Percentiles rank a stretch among this genome's conserved stretches.
Conservation (phyloP, 2,329 filamentous ascomycete genomes). For the Arachnomyces sp. region DNA sequence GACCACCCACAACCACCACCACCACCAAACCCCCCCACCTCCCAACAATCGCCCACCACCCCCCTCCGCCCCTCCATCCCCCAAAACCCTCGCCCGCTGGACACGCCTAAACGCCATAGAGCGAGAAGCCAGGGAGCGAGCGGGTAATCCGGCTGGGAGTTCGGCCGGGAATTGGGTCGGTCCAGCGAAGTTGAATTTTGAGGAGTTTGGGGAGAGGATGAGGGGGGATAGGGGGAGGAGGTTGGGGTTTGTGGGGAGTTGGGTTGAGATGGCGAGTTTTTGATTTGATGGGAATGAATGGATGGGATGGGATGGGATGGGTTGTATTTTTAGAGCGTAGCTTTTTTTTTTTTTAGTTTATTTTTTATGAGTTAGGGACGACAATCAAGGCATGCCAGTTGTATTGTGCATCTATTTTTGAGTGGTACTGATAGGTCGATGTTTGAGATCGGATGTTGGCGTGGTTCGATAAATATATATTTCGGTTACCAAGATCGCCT, state of each 20-base stretch:
- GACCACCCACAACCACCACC: constrained; percentile 10
- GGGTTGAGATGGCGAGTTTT: constrained; percentile 71
- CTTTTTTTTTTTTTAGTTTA: too few species aligned
- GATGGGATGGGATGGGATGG: too few species aligned
- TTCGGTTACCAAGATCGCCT: too few species aligned
- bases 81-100: constrained; percentile 37
- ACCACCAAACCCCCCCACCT: constrained; percentile 11
- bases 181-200: constrained; percentile 61
- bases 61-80: constrained; percentile 19
- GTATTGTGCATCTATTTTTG: too few species aligned
- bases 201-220: constrained; percentile 72
- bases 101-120: constrained; percentile 55
- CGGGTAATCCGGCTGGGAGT: constrained; percentile 48
- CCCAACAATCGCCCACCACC: too few species aligned
- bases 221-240: constrained; percentile 58
- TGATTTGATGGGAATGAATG: constrained; percentile 27
- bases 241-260: constrained; percentile 74
- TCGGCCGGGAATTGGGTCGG: too few species aligned
- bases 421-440: too few species aligned
- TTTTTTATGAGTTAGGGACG: too few species aligned
- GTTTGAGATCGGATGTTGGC: too few species aligned
- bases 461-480: too few species aligned
- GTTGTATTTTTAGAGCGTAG: not conserved
- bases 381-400: too few species aligned
- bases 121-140: constrained; percentile 58